Conservation (phyloP, 805 yeast genomes). For the Saccharomycopsis sp. region DNA sequence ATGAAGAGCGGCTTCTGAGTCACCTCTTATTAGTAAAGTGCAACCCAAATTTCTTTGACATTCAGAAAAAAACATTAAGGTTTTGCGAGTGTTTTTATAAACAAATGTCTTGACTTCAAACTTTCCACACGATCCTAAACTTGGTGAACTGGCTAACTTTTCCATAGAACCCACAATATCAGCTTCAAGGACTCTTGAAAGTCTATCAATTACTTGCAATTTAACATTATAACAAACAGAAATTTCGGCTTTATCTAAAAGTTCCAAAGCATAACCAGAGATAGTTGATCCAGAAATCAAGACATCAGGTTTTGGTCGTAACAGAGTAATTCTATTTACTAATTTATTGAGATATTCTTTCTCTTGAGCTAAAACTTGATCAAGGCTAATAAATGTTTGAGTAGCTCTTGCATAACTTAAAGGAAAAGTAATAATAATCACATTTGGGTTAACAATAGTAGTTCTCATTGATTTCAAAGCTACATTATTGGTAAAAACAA, state of each 20-base stretch:
- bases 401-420: constrained; percentile 72
- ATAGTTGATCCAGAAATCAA: constrained; percentile 71
- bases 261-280: constrained; percentile 68
- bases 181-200: constrained; percentile 71
- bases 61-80: constrained; percentile 71
- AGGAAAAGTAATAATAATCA: constrained; percentile 80
- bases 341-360: constrained; percentile 72
- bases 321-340: constrained; percentile 64
- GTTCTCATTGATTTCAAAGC: constrained; percentile 75
- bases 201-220: constrained; percentile 68
- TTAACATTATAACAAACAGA: constrained; percentile 77
- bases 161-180: constrained; percentile 84
- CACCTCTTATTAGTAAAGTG: constrained; percentile 79
- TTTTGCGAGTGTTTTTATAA: constrained; percentile 45
- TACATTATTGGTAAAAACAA: constrained; percentile 73
- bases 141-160: constrained; percentile 60
- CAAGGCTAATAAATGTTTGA: constrained; percentile 63
- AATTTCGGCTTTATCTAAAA: constrained; percentile 64
- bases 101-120: constrained; percentile 66
- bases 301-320: constrained; percentile 60
- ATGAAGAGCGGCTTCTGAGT: constrained; percentile 45
- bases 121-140: constrained; percentile 62
- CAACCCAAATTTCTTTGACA: constrained; percentile 67
- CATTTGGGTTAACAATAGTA: constrained; percentile 52
- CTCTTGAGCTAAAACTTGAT: constrained; percentile 81